These are phyloP conservation scores for Trichocomaceae sp. DNA, from an alignment of 2,329 filamentous ascomycete species.

Conservation along the genomic window DNA sequence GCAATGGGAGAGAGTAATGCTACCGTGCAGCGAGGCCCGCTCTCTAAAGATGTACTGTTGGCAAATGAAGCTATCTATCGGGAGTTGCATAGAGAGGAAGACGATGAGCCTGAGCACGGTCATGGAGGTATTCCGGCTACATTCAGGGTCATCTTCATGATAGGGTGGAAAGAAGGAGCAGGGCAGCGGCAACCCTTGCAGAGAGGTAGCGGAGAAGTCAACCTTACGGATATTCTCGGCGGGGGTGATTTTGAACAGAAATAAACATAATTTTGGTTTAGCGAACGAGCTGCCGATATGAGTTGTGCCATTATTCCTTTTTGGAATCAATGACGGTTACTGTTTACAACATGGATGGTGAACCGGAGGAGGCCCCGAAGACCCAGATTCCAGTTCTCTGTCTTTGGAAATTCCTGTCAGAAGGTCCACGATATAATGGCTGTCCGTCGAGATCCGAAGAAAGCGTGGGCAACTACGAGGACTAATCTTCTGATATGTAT, in stretches of 20 bases:
- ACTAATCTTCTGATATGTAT: not conserved
- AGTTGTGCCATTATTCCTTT: no score
- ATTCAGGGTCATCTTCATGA: constrained; percentile 96
- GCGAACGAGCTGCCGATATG: no score
- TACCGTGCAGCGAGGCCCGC: constrained; percentile 69
- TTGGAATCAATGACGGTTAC: not conserved
- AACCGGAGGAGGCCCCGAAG: not conserved
- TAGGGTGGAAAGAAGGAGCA: constrained; percentile 86
- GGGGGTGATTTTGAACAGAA: constrained; percentile 33
- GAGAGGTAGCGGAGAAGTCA: constrained; percentile 79
- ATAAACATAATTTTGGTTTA: not conserved
- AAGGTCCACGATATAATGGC: not conserved
- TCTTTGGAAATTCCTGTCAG: no score
- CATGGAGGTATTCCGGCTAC: constrained; percentile 72
- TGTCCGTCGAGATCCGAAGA: no score
- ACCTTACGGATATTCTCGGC: constrained; percentile 73
- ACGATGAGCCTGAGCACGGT: not conserved
- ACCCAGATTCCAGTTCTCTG: no score
- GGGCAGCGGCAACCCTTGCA: constrained; percentile 72
- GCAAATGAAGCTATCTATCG: constrained; percentile 85
- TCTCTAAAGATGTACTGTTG: constrained; percentile 75
- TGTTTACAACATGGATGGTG: not conserved
- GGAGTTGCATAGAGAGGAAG: constrained; percentile 72
- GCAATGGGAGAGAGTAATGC: constrained; percentile 95
- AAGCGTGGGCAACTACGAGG: no score